phyloP scores from a whole-genome alignment of 768 basidiomycete genomes.

The Amanita polypyramis region DNA sequence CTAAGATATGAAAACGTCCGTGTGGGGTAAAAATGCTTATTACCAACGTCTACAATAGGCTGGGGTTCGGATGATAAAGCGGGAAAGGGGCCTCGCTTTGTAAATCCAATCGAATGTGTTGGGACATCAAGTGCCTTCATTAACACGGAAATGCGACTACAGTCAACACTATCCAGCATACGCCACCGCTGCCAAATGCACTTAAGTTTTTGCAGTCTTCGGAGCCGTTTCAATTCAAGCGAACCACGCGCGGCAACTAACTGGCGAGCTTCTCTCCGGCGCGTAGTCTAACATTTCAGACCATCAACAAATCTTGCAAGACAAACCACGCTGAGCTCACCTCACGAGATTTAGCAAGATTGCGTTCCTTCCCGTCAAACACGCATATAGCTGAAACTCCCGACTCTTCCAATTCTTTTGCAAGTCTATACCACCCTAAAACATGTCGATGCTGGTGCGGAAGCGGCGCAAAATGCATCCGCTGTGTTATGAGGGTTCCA shows the following conservation, averaged over 20 bases:
- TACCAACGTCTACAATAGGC: not conserved
- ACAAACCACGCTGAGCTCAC: constrained; percentile 24
- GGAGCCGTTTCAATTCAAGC: constrained; percentile 48
- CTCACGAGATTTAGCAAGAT: constrained; percentile 60
- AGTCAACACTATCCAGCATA: constrained; percentile 16
- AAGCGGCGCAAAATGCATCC: constrained; percentile 61
- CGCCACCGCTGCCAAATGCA: constrained; percentile 28
- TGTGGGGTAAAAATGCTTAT: not conserved
- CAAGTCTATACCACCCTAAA: constrained; percentile 67
- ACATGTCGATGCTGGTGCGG: constrained; percentile 63
- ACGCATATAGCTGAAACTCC: constrained; percentile 60
- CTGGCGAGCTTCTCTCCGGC: constrained; percentile 40
- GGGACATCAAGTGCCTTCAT: not conserved
- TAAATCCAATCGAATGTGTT: not conserved
- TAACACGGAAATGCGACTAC: not conserved
- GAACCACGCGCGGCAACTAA: constrained; percentile 39
- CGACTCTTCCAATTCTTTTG: constrained; percentile 47
- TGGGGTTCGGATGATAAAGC: not conserved
- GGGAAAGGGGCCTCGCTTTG: not conserved
- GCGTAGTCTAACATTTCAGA: constrained; percentile 31
- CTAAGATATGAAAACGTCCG: not conserved
- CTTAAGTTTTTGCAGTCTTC: constrained; percentile 37
- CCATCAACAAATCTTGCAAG: not conserved
- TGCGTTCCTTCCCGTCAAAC: constrained; percentile 68
- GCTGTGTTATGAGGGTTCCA: constrained; percentile 78